phyloP scores from a whole-genome alignment of 1,284 basidiomycete species.

The Fomitiporia mediterranea region DNA sequence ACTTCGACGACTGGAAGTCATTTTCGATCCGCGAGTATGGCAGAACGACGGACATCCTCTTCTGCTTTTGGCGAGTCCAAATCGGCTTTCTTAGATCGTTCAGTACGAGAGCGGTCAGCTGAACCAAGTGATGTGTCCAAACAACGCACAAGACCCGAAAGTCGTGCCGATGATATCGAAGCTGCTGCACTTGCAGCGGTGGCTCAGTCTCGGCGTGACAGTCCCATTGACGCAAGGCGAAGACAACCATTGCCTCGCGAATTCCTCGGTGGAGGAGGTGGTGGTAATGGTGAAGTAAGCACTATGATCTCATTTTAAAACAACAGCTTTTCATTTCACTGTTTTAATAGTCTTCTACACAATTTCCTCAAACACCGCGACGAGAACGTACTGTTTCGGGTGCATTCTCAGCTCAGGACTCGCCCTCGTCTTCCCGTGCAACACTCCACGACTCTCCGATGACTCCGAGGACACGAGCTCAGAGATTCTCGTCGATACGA shows the following conservation, averaged over 20 bases:
- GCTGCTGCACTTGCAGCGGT: slow-evolving; percentile 58
- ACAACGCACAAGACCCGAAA: slow-evolving; percentile 10
- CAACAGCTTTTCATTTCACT: background rate
- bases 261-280: slow-evolving; percentile 49
- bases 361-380: slow-evolving; percentile 15
- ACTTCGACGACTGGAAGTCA: slow-evolving; percentile 31
- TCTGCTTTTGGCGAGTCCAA: slow-evolving; percentile 54
- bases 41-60: slow-evolving; percentile 46
- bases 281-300: slow-evolving; percentile 13
- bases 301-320: background rate
- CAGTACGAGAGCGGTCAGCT: slow-evolving; percentile 29
- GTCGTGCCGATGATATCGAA: slow-evolving; percentile 35
- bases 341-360: slow-evolving; percentile 5
- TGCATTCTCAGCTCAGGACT: slow-evolving; percentile 9
- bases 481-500: slow-evolving; percentile 41
- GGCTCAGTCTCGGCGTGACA: slow-evolving; percentile 43
- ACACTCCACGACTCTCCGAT: slow-evolving; percentile 16
- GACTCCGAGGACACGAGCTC: slow-evolving; percentile 25
- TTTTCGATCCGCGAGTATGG: slow-evolving; percentile 29
- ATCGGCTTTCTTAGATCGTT: slow-evolving; percentile 31
- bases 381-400: slow-evolving; percentile 22
- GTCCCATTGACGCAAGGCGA: slow-evolving; percentile 38
- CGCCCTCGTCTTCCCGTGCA: slow-evolving; percentile 22
- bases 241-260: slow-evolving; percentile 58
- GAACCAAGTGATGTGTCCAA: slow-evolving; percentile 28